Evolutionary conservation across 2,329 filamentous ascomycete genomes (phyloP), one percentile per base, ranked within the genome.

Genomic region (Xylariaceae sp.): DNA sequence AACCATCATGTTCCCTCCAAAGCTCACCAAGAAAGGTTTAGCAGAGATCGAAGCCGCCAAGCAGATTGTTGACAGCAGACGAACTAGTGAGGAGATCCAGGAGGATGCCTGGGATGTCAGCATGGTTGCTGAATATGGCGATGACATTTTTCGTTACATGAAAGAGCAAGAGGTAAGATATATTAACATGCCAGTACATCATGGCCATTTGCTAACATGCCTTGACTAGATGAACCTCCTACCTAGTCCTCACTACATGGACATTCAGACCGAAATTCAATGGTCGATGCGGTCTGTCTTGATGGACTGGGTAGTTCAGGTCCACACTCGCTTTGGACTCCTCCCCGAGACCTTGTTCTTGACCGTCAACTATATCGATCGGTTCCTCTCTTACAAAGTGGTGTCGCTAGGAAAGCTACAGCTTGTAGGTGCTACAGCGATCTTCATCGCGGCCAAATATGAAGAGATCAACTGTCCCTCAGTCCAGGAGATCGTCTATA

Each of bases 391-490:
- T 1, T 86, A 86, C 79, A 99, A 99, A 80, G 87, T 97, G 33
- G 93, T 99, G 29, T 98, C 95, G 1, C 84, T 98, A 12, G 91
- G 90, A 60, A 98, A 98, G 78, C 83, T 99, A 41, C 95, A 99
- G 78, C 86, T 99, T 14, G 95, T 98, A 48, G 95, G 95, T 43
- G 94, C 95, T 19, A 98, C 95, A 3, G 95, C 95, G 23, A 89
- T 99, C 65, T 93, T 98, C 68, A 88, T 99, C 59, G 95, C 95
- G 11, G 91, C 95, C 67, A 99, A 99, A 77, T 99, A 97, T 72
- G 95, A 99, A 75, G 95, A 99, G 78, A 97, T 99, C 79, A 96
- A 96, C 76, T 96, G 93, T 74, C 95, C 93, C 21, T 96, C 94
- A 1, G 87, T 99, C 19, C 85, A 90, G 60, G 95, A 99, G 79